Conservation (phyloP, 2,329 filamentous ascomycete species). For the Mariannaea sp. region DNA sequence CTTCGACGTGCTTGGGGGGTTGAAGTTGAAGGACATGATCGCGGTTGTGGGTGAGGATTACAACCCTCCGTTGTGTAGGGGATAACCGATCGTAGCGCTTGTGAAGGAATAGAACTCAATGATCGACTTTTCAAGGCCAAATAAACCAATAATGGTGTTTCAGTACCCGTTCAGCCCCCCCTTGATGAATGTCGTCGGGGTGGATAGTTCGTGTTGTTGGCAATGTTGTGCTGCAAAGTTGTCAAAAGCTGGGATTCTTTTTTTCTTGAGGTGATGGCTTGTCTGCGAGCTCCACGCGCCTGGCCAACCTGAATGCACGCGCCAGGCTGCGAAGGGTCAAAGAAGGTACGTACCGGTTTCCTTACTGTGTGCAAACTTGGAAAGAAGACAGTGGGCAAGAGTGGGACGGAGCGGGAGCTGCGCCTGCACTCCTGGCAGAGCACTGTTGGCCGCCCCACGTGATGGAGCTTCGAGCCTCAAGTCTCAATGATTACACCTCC, state of each 20-base stretch:
- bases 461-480: slow-evolving; percentile 31
- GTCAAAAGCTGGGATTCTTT: slow-evolving; percentile 34
- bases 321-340: slow-evolving; percentile 13
- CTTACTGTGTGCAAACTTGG: too few relatives aligned
- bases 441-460: slow-evolving; percentile 31
- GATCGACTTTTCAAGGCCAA: slow-evolving; percentile 10
- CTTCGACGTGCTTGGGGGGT: slow-evolving; percentile 41
- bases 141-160: slow-evolving; percentile 6
- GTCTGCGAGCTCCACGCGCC: slow-evolving; percentile 24
- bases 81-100: slow-evolving; percentile 23
- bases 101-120: slow-evolving; percentile 3
- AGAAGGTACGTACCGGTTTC: slow-evolving; percentile 16
- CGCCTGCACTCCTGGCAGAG: background rate
- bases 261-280: slow-evolving; percentile 30
- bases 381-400: too few relatives aligned
- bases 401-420: too few relatives aligned
- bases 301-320: slow-evolving; percentile 4
- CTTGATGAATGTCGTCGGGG: slow-evolving; percentile 23
- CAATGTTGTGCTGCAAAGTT: slow-evolving; percentile 25
- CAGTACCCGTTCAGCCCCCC: slow-evolving; percentile 12
- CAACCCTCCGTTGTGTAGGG: slow-evolving; percentile 26
- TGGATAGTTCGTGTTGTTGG: slow-evolving; percentile 29
- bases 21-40: slow-evolving; percentile 50
- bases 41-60: slow-evolving; percentile 24
- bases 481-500: slow-evolving; percentile 25